Evolutionary conservation across 192 early-diverging fungal genomes (phyloP).

Genomic region (Backusella morwellensis): DNA sequence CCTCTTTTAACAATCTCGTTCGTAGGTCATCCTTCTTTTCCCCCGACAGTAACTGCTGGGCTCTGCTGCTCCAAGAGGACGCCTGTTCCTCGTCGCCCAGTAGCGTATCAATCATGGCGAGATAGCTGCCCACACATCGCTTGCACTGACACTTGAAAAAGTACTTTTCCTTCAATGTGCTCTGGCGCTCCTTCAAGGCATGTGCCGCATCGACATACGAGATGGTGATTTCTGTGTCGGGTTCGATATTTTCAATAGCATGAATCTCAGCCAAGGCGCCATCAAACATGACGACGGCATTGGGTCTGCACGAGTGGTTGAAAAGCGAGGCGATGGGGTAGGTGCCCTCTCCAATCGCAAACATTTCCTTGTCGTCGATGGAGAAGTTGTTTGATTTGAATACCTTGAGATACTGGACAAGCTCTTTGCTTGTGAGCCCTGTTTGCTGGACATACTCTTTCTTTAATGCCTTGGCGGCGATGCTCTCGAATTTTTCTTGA

Average conservation of each 20-base stretch:
- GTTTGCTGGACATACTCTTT: slow-evolving; percentile 20
- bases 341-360: slow-evolving; percentile 61
- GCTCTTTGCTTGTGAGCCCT: slow-evolving; percentile 16
- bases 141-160: slow-evolving; percentile 32
- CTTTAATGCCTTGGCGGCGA: slow-evolving; percentile 30
- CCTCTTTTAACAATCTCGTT: slow-evolving; percentile 2
- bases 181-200: slow-evolving; percentile 20
- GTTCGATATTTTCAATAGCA: slow-evolving; percentile 51
- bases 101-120: slow-evolving; percentile 22
- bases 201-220: slow-evolving; percentile 62
- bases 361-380: slow-evolving; percentile 58
- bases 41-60: neutral
- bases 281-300: slow-evolving; percentile 59
- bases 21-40: neutral
- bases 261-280: slow-evolving; percentile 47
- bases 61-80: slow-evolving; percentile 12
- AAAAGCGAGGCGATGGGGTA: slow-evolving; percentile 61
- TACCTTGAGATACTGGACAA: slow-evolving; percentile 50
- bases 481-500: slow-evolving; percentile 28
- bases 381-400: slow-evolving; percentile 70
- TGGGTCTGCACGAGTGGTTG: slow-evolving; percentile 73
- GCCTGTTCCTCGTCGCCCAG: slow-evolving; percentile 20
- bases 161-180: slow-evolving; percentile 24
- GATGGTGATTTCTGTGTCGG: slow-evolving; percentile 55
- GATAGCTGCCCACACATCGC: slow-evolving; percentile 13